phyloP scores from a whole-genome alignment of 2,329 filamentous ascomycete species.

The Dactylella cylindrospora region DNA sequence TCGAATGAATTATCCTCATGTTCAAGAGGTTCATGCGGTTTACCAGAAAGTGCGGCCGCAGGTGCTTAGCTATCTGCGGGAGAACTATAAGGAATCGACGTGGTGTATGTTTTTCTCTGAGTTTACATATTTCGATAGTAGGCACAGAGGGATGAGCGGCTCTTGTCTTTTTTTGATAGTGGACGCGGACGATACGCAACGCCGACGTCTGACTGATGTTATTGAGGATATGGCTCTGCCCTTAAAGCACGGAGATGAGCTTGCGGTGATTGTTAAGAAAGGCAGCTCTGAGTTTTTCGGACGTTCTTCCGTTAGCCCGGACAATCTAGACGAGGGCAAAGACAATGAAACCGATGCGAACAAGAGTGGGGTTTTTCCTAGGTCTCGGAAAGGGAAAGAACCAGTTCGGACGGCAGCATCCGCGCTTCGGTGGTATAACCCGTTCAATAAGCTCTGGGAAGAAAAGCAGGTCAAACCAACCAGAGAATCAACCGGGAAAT shows the following conservation, averaged over 20 bases:
- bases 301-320: constrained; percentile 11
- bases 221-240: constrained; percentile 5
- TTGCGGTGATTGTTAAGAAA: constrained; percentile 18
- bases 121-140: constrained; percentile 12
- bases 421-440: background rate
- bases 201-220: background rate
- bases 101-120: constrained; percentile 33
- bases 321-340: background rate
- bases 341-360: background rate
- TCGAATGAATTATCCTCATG: constrained; percentile 8
- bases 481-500: too few relatives aligned
- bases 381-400: too few relatives aligned
- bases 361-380: too few relatives aligned
- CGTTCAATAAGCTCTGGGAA: background rate
- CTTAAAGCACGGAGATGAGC: constrained; percentile 5
- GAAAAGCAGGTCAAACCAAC: too few relatives aligned
- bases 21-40: constrained; percentile 1
- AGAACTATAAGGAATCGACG: background rate
- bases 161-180: constrained; percentile 29
- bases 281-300: constrained; percentile 17
- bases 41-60: background rate
- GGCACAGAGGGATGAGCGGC: constrained; percentile 1
- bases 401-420: too few relatives aligned
- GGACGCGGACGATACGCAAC: background rate
- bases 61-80: constrained; percentile 4